Base-by-base conservation (phyloP, 2,329 filamentous ascomycete genomes). In the Aspergillus fumigatiaffinis region DNA sequence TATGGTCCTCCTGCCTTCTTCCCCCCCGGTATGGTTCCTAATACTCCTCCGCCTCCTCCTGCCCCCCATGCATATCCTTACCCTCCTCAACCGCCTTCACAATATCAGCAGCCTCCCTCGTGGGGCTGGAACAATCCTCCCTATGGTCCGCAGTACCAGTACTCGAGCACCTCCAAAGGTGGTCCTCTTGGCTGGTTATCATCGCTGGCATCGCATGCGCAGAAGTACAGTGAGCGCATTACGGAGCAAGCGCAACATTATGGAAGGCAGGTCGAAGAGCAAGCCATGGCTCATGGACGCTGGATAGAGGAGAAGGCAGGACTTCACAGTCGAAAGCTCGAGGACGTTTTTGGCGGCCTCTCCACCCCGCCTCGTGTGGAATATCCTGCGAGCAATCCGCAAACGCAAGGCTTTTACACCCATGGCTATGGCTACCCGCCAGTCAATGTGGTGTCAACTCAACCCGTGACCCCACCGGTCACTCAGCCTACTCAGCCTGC, bases 161-260 rank as follows among this genome's bases (percentile, higher is more conserved):
- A 58, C 20, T 59, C 60, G 4, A 54, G 61, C 26, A 51, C 48
- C 7, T 60, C 63, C 10, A 72, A 73, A 58, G 59, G 66, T 26
- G 67, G 72, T 0, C 61, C 71, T 3, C 41, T 68, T 1, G 64
- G 68, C 21, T 76, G 73, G 71, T 67, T 75, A 10, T 64, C 71
- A 1, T 67, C 69, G 7, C 55, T 77, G 12, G 69, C 71, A 47
- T 66, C 69, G 3, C 71, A 74, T 49, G 73, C 74, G 9, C 71
- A 76, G 54, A 72, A 74, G 52, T 76, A 76, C 46, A 73, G 73
- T 3, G 72, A 76, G 49, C 71, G 72, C 9, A 68, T 75, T 25
- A 63, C 65, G 14, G 68, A 73, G 51, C 72, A 74, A 55, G 73
- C 73, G 5, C 66, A 72, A 52, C 61, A 72, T 51, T 75, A 74